Base-by-base conservation (phyloP, 1,139 yeast genomes). In the Zygosaccharomyces sapae region DNA sequence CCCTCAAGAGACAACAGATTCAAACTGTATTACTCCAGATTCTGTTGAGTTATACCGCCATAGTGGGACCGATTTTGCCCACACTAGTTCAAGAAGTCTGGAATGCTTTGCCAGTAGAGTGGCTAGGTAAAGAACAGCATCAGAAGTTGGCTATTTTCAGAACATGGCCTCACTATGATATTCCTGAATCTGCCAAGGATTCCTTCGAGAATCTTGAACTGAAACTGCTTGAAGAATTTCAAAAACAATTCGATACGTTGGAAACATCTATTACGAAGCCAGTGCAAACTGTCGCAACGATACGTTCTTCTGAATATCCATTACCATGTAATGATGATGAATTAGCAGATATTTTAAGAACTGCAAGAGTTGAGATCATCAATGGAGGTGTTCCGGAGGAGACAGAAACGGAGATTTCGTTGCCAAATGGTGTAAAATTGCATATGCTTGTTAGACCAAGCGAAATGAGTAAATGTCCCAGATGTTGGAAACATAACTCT, bases 401-500 rank as follows among this genome's bases (percentile, higher is more conserved):
- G 8, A 5, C 37, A 3, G 33, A 42, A 1, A 29, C 22, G 10
- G 52, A 35, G 5, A 13, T 24, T 19, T 25, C 35, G 2, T 8
- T 45, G 24, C 25, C 43, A 2, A 34, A 38, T 29, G 55, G 53
- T 10, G 30, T 33, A 10, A 42, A 35, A 8, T 33, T 54, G 5
- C 42, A 44, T 10, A 25, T 59, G 4, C 22, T 22, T 2, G 52
- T 60, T 0, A 38, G 52, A 22, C 41, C 41, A 27, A 61, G 65
- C 41, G 19, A 38, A 5, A 33, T 53, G 10, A 51, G 47, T 16
- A 88, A 88, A 59, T 92, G 98, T 64, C 95, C 96, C 2, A 76
- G 98, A 61, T 92, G 98, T 66, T 92, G 98, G 98, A 87, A 87
- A 60, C 81, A 70, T 60, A 77, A 78, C 12, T 73, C 95, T 0